Base-by-base conservation (phyloP, 306 rosid genomes). In the Cajanus cajan region DNA sequence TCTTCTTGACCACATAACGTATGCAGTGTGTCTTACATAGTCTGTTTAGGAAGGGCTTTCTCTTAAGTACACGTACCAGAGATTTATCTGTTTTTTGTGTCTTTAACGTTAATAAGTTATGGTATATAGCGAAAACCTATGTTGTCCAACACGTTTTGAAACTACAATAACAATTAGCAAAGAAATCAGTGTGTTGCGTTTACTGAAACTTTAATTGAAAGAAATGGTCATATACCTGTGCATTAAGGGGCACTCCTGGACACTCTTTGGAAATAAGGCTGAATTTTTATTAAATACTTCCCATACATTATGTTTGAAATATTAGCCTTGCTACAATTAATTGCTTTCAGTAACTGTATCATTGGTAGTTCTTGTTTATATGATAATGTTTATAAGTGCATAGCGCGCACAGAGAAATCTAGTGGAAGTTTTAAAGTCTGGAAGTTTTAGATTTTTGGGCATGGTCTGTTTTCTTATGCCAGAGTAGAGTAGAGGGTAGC, bases 81-180 rank as follows among this genome's bases (percentile, higher is more conserved):
- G 47, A n/a, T 74, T 61, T 74, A 41, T 31, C 61, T 10, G 18
- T 28, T 74, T n/a, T 61, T 5, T 22, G 11, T 21, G 50, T 52
- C n/a, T n/a, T n/a, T n/a, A 39, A 55, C 19, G 36, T 54, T 72
- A 37, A 54, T 21, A 15, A 21, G 36, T 37, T 72, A n/a, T n/a
- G n/a, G n/a, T 59, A 19, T 24, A 73, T 34, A 71, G 13, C 13
- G 65, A 55, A 37, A 73, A 19, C 67, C 28, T 12, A 37, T 37
- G 36, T 54, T 37, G 67, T 73, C 67, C n/a, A 73, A 73, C 68
- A 55, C 39, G 68, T 57, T 59, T 9, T 45, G 45, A 28, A 15
- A 74, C 55, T 39, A 41, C 58, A 43, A 8, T 59, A 28, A 28
- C 47, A 41, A 41, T 2, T 54, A 58, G n/a, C n/a, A 45, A 45